Base-by-base conservation (phyloP, 2,329 filamentous ascomycete genomes). In the Fusarium marasasianum region DNA sequence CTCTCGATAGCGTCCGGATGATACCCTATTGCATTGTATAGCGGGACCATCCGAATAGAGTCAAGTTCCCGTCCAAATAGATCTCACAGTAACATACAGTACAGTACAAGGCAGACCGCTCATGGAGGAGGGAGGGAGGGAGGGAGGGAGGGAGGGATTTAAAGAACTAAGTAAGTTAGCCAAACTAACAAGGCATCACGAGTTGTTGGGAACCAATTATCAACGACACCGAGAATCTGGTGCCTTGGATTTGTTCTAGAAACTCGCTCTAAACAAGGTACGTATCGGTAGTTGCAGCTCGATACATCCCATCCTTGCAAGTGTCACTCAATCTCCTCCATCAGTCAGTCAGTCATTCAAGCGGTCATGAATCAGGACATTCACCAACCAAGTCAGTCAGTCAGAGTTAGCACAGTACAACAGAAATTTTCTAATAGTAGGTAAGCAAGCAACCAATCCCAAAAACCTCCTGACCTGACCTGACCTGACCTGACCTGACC, bases 331-430 rank as follows among this genome's bases (percentile, higher is more conserved):
- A 15, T 18, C 62, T 35, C 29, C n/a, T 57, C 38, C 24, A 24
- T 55, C 56, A 60, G 57, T 62, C 66, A 66, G 57, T 71, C 66
- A 66, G 57, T 71, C 63, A 58, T 55, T 70, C 40, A 31, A 57
- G 35, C 63, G 35, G 63, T 72, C 67, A 74, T 73, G 71, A 74
- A 74, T 74, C 67, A 70, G 66, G 31, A 64, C 58, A 65, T 65
- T 38, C 67, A 53, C 45, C 45, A 26, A 54, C 7, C 37, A 26
- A 54, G 7, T 13, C 22, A 58, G 31, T 13, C 50, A 72, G 60
- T 72, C 71, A 74, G 71, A 56, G 38, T 22, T 12, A 45, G 22
- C 20, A n/a, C 9, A 55, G 22, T 22, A 35, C 41, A 35, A 33
- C 31, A 55, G 41, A 71, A 29, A 61, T 58, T 56, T 67, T 67